Percentiles rank a stretch among this genome's conserved stretches.
These are phyloP conservation scores for Aspergillus ochraceoroseus DNA, from an alignment of 2,329 filamentous ascomycete species.

Conservation along the genomic window DNA sequence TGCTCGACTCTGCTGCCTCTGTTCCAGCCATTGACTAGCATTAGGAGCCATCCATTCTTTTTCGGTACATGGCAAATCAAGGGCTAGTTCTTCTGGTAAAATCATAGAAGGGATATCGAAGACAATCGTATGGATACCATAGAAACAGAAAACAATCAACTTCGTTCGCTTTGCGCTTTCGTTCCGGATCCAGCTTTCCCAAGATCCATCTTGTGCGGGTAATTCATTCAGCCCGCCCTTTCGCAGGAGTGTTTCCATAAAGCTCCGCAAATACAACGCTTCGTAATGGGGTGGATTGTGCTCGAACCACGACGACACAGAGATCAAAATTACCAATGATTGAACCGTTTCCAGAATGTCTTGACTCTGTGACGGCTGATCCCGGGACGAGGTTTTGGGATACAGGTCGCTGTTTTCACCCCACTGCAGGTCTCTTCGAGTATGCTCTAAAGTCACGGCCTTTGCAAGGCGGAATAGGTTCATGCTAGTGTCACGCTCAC, in stretches of 20 bases:
- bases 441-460: conserved; percentile 31
- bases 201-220: conserved; percentile 29
- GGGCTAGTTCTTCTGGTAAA: conserved; percentile 29
- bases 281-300: conserved; percentile 31
- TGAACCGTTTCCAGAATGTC: conserved; percentile 30
- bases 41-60: conserved; percentile 31
- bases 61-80: conserved; percentile 34
- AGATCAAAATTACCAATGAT: conserved; percentile 27
- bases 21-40: conserved; percentile 25
- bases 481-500: conserved; percentile 33
- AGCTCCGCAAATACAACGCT: conserved; percentile 27
- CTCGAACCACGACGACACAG: conserved; percentile 32
- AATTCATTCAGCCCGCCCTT: conserved; percentile 29
- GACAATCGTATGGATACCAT: conserved; percentile 36
- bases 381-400: conserved; percentile 7
- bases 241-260: conserved; percentile 29
- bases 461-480: conserved; percentile 32
- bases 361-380: conserved; percentile 17
- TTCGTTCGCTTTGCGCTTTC: conserved; percentile 32
- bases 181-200: conserved; percentile 32
- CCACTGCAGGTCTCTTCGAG: conserved; percentile 29
- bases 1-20: conserved; percentile 20
- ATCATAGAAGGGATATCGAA: conserved; percentile 33
- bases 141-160: conserved; percentile 34
- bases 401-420: neutral